Conservation (phyloP, 1,284 basidiomycete species). For the Cutaneotrichosporon sp. region DNA sequence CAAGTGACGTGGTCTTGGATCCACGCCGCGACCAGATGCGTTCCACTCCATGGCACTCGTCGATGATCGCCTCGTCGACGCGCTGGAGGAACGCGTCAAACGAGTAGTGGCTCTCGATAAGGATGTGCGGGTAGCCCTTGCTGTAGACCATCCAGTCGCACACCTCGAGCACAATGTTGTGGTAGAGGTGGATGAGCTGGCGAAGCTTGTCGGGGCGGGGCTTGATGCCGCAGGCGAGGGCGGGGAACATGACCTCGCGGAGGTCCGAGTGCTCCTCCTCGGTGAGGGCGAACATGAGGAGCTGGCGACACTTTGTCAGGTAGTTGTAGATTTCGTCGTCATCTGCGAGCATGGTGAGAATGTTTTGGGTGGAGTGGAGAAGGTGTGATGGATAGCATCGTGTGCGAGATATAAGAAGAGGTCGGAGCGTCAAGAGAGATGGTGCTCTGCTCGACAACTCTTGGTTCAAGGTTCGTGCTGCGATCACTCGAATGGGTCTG, state of each 20-base stretch:
- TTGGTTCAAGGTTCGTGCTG: too few species aligned
- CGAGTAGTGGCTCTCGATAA: slow-evolving; percentile 11
- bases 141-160: slow-evolving; percentile 22
- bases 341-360: slow-evolving; percentile 8
- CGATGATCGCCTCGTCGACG: slow-evolving; percentile 14
- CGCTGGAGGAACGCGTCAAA: slow-evolving; percentile 11
- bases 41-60: slow-evolving; percentile 14
- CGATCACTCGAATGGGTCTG: neutral
- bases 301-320: slow-evolving; percentile 20
- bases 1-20: slow-evolving; percentile 6
- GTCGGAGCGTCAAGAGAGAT: neutral
- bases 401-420: neutral
- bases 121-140: slow-evolving; percentile 15
- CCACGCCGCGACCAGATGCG: slow-evolving; percentile 6
- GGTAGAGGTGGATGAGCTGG: slow-evolving; percentile 19
- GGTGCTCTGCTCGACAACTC: too few species aligned
- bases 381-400: slow-evolving; percentile 3
- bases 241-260: slow-evolving; percentile 17
- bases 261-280: slow-evolving; percentile 16
- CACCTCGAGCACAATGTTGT: slow-evolving; percentile 18
- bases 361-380: neutral
- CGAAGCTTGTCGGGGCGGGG: slow-evolving; percentile 8
- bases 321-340: slow-evolving; percentile 16
- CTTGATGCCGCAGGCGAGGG: neutral
- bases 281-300: slow-evolving; percentile 12